phyloP scores from a whole-genome alignment of 1,284 basidiomycete species.

The Trametes versicolor region DNA sequence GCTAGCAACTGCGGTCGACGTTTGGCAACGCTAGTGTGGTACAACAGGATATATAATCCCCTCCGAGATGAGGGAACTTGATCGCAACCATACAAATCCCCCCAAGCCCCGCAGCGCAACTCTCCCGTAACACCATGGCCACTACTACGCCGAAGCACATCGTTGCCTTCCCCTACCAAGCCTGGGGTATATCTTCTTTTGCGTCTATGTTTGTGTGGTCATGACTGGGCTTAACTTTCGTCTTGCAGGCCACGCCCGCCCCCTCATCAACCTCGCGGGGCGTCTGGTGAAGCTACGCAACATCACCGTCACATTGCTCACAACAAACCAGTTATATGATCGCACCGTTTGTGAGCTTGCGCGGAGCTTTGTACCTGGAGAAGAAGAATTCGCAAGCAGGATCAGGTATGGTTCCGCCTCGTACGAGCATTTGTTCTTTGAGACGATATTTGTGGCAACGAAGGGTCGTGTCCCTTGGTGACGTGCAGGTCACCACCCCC shows the following conservation, averaged over 20 bases:
- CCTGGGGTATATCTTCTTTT: constrained; percentile 10
- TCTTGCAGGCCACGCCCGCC: constrained; percentile 16
- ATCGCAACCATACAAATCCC: no score
- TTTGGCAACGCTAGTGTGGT: no score
- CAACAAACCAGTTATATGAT: constrained; percentile 6
- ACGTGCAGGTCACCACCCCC: not conserved
- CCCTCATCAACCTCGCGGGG: constrained; percentile 13
- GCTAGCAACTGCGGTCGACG: no score
- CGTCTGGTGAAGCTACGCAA: constrained; percentile 10
- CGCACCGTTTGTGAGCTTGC: constrained; percentile 9
- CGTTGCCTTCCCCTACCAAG: constrained; percentile 12
- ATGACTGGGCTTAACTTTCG: no score
- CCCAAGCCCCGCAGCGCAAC: no score
- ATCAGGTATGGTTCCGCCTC: constrained; percentile 1
- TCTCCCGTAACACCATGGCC: not conserved
- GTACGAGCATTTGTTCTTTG: no score
- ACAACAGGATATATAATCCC: no score
- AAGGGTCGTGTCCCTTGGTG: constrained; percentile 3
- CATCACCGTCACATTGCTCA: constrained; percentile 9
- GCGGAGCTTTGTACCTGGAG: constrained; percentile 16
- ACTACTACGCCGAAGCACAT: constrained; percentile 7
- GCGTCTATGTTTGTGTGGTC: no score
- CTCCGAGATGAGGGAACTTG: no score
- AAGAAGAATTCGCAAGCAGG: not conserved
- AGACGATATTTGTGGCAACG: no score